Evolutionary conservation across 495 filamentous ascomycete genomes (phyloP).

Genomic region (Aspergillus coremiiformis): DNA sequence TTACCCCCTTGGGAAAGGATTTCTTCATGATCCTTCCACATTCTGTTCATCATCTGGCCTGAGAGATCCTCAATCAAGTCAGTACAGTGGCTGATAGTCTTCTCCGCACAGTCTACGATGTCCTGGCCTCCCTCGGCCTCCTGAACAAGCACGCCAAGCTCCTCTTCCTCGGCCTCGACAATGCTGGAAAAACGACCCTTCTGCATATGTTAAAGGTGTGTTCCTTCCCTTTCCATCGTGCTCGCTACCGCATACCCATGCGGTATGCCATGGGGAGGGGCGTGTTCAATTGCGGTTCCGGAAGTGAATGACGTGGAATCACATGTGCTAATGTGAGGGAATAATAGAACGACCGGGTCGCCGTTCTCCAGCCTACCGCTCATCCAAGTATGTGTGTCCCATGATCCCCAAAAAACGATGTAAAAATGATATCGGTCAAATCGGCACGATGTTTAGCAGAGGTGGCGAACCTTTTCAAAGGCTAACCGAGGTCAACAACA

Average conservation of each 20-base stretch:
- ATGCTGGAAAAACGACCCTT: conserved; percentile 94
- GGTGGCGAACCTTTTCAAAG: not conserved
- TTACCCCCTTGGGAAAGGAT: not conserved
- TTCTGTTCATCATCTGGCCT: conserved; percentile 1
- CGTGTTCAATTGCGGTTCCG: not conserved
- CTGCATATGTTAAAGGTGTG: conserved; percentile 88
- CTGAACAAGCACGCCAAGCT: conserved; percentile 96
- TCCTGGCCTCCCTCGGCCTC: conserved; percentile 82
- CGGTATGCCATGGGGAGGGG: not conserved
- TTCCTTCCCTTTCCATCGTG: not conserved
- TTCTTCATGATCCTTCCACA: not conserved
- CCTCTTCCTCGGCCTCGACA: conserved; percentile 89
- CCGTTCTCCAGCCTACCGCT: conserved; percentile 82
- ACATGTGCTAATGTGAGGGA: conserved; percentile 13
- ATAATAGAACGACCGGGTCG: conserved; percentile 83
- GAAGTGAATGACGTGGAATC: not conserved
- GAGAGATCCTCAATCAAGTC: not conserved
- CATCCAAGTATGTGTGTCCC: conserved; percentile 71
- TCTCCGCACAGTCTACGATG: conserved; percentile 70
- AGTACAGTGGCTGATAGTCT: conserved; percentile 6
- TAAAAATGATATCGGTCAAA: not conserved
- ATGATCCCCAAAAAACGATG: not conserved
- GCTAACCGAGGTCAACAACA: conserved; percentile 21
- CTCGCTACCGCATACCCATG: not conserved
- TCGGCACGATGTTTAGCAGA: not conserved